Conservation (phyloP, 768 basidiomycete genomes). For the Tubosaeta brunneosetosa region DNA sequence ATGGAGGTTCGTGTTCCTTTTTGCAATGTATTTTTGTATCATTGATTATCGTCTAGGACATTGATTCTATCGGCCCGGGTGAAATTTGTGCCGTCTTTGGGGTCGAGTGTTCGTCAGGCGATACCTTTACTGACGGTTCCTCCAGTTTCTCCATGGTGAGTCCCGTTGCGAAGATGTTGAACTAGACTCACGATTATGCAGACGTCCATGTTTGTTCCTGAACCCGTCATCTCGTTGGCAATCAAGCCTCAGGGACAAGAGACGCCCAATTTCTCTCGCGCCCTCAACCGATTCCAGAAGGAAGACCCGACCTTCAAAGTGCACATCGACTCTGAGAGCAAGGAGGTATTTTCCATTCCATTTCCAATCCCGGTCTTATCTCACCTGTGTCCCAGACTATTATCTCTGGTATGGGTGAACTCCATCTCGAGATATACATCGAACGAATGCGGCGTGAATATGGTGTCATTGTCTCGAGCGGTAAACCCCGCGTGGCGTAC, state of each 20-base stretch:
- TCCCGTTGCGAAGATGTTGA: neutral
- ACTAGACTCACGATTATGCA: slow-evolving; percentile 27
- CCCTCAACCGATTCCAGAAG: slow-evolving; percentile 95
- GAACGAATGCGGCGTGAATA: slow-evolving; percentile 99
- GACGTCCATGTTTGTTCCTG: slow-evolving; percentile 98
- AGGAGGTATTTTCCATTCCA: slow-evolving; percentile 58
- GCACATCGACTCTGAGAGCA: slow-evolving; percentile 89
- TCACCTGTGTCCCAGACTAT: slow-evolving; percentile 63
- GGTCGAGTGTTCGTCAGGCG: slow-evolving; percentile 95
- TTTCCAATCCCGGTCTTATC: neutral
- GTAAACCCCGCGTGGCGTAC: slow-evolving; percentile 95
- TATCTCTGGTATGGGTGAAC: slow-evolving; percentile 99
- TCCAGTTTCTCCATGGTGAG: slow-evolving; percentile 89
- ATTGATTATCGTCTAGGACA: slow-evolving; percentile 53
- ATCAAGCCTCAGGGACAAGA: slow-evolving; percentile 91
- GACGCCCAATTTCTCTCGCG: slow-evolving; percentile 94
- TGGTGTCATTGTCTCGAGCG: slow-evolving; percentile 86
- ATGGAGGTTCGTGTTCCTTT: slow-evolving; percentile 72
- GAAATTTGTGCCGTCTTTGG: slow-evolving; percentile 99
- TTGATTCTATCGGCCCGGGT: slow-evolving; percentile 89
- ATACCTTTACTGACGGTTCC: slow-evolving; percentile 94
- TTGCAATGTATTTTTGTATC: neutral
- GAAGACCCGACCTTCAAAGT: slow-evolving; percentile 99
- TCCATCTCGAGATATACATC: slow-evolving; percentile 98
- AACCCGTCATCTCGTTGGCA: slow-evolving; percentile 94